phyloP scores from a whole-genome alignment of 192 early-diverging fungal genomes.

The Linnemannia zychae region DNA sequence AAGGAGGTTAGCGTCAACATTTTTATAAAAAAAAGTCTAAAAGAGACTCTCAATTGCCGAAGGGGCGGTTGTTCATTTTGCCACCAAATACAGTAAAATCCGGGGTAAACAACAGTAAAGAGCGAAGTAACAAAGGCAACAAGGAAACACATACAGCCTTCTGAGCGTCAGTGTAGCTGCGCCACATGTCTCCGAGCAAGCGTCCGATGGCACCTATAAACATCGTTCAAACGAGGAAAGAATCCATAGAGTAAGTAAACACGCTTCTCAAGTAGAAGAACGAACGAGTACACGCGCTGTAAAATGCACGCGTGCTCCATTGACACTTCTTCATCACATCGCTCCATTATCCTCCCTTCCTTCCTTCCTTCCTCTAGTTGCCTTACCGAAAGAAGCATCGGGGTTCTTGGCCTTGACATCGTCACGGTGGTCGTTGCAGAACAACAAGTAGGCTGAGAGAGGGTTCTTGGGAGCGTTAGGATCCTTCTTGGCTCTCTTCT shows the following conservation, averaged over 20 bases:
- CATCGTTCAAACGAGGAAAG: neutral
- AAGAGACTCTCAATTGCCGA: neutral
- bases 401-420: conserved; percentile 87
- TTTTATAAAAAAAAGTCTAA: neutral
- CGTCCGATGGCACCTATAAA: conserved; percentile 70
- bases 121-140: neutral
- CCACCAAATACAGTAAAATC: neutral
- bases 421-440: conserved; percentile 85
- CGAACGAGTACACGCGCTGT: no score
- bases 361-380: neutral
- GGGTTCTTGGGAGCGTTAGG: conserved; percentile 92
- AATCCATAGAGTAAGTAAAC: neutral
- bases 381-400: conserved; percentile 73
- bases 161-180: conserved; percentile 38
- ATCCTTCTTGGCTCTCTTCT: conserved; percentile 84
- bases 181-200: conserved; percentile 80
- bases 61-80: neutral
- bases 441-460: conserved; percentile 96
- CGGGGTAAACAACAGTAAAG: neutral
- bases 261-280: no score
- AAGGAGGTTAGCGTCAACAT: neutral
- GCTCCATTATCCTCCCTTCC: no score
- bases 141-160: conserved; percentile 33
- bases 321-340: no score
- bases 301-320: no score